These are phyloP conservation scores for Santalum album DNA, from an alignment of 164 flowering plant species.

Conservation along the genomic window DNA sequence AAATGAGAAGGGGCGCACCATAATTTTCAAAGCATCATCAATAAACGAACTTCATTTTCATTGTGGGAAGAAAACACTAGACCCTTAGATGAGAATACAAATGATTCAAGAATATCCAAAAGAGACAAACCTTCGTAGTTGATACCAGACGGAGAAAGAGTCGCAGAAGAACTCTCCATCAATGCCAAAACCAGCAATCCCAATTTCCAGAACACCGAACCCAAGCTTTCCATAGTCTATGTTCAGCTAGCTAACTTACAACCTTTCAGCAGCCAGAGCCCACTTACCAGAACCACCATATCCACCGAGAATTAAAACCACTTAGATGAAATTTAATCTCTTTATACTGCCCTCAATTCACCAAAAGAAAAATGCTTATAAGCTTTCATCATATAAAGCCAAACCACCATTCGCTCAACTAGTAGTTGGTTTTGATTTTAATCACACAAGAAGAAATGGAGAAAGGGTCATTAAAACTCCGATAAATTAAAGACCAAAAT, in stretches of 20 bases:
- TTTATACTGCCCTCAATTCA: constrained; percentile 7
- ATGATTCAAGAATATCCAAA: background rate
- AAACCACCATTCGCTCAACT: constrained; percentile 6
- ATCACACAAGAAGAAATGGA: constrained; percentile 1
- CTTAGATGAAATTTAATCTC: constrained; percentile 5
- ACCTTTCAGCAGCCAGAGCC: constrained; percentile 11
- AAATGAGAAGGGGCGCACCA: background rate
- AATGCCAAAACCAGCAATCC: constrained; percentile 44
- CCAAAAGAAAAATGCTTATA: background rate
- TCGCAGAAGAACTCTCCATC: constrained; percentile 46
- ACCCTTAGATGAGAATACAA: no score
- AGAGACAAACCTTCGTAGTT: constrained; percentile 80
- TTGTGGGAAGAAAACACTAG: no score
- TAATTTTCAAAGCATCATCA: background rate
- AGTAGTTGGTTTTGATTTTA: constrained; percentile 2
- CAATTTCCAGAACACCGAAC: constrained; percentile 24
- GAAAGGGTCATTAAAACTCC: background rate
- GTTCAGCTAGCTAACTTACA: constrained; percentile 9
- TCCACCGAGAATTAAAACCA: constrained; percentile 14
- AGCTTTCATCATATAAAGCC: constrained; percentile 13
- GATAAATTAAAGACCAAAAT: constrained; percentile 11
- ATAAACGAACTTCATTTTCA: no score
- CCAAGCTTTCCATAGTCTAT: constrained; percentile 33
- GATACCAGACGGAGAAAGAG: constrained; percentile 85
- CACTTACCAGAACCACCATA: constrained; percentile 16